Base-by-base conservation (phyloP, 2,329 filamentous ascomycete species). In the Macrophomina pseudophaseolina region DNA sequence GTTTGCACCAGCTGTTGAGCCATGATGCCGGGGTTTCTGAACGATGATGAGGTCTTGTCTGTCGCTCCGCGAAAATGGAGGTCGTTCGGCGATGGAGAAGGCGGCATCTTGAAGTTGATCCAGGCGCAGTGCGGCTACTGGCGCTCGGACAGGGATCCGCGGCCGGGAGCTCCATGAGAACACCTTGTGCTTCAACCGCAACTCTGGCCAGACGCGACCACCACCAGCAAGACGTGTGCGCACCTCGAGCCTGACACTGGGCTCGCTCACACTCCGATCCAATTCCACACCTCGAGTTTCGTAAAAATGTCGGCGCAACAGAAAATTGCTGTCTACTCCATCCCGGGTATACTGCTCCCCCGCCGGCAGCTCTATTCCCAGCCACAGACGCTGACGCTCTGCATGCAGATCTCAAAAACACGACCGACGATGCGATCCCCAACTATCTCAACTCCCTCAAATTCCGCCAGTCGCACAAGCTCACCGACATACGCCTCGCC, bases 371-470 rank as follows among this genome's bases (percentile, higher is more conserved):
- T 64, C 38, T 35, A 6, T 33, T n/a, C 44, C 64, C 9, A 11
- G 38, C 28, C 28, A 30, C 35, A 51, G 28, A 14, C 46, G 23
- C 69, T 68, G 51, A 69, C 59, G n/a, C 35, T 16, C 38, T 16
- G 14, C n/a, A 38, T 42, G 12, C 76, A 97, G 95, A 98, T 78
- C 90, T 99, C 70, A 98, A 98, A 81, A 97, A 95, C 82, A 96
- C 94, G 46, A 93, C 92, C 71, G 95, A 99, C 82, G 95, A 99
- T 81, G 93, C 94, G 66, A 90, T 99, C 68, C 89, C 91, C 67
- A 93, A 95, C 81, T 98, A 98, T 83, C 89, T 99, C 70, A 94
- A 92, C 80, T 91, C 89, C 38, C 88, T 98, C 77, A 89, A 85
- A 71, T 97, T 97, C 84, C 86, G 83, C 69, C 93, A 97, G 80